Evolutionary conservation across 371 early-diverging fungal genomes (phyloP), one percentile per base, ranked within the genome.

Genomic region (Cokeromyces recurvatus): DNA sequence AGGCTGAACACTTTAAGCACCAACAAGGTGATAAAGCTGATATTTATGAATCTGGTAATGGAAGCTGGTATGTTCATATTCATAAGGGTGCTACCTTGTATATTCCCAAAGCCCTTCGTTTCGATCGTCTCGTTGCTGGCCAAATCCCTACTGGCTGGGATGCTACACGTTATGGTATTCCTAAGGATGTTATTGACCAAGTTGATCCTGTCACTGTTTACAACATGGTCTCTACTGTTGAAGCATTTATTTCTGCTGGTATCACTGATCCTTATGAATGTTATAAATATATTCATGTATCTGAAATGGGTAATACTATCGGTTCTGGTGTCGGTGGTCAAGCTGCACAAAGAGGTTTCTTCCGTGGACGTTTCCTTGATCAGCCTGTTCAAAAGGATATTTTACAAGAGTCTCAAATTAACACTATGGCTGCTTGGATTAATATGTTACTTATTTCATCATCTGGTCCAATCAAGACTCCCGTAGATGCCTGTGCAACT

Each of bases 261-360:
- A 85, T 97, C 53, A 91, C 93, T 23, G 97, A 97, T 59, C 95
- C 97, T 23, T 97, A 97, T 74, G 97, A 97, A 74, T 90, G 95
- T 76, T 97, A 91, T 84, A 80, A 87, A 67, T 94, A 95, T 65
- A 90, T 97, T 51, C 96, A 97, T 66, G 91, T 95, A 16, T 83
- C 92, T 38, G 90, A 97, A 56, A 84, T 97, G 40, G 97, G 97
- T 60, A 97, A 91, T 72, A 73, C 87, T 4, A 77, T 88, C 47
- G 97, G 97, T 51, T 84, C 87, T 9, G 87, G 87, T 63, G 81
- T 87, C 4, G 95, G 95, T 78, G 96, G 97, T 59, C 84, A 87
- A 72, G 57, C 74, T 3, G 78, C 90, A 27, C 81, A 88, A 50
- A 84, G 84, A 49, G 82, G 84, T 50, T 79, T 95, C 64, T 93